Conservation (phyloP, 768 basidiomycete species). For the Pisolithus sp. region DNA sequence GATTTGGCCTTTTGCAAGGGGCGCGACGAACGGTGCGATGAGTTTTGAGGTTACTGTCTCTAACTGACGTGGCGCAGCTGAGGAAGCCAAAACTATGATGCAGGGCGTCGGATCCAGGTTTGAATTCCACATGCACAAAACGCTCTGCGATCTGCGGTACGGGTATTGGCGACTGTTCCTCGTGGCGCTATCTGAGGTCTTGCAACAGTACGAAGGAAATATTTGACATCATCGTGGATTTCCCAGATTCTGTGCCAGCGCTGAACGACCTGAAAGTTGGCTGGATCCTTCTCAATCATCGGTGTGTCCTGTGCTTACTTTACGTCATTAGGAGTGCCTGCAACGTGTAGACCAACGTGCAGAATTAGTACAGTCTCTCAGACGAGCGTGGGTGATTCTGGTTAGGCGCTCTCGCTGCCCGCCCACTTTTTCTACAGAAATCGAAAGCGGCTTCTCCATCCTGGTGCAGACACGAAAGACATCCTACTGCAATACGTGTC, state of each 20-base stretch:
- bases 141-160: constrained; percentile 79
- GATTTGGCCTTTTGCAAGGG: constrained; percentile 68
- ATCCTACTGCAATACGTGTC: constrained; percentile 88
- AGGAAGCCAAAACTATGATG: constrained; percentile 67
- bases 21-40: constrained; percentile 45
- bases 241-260: constrained; percentile 80
- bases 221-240: constrained; percentile 95
- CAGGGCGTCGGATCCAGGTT: constrained; percentile 76
- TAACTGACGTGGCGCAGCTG: constrained; percentile 35
- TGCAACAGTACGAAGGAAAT: constrained; percentile 64
- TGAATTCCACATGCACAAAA: constrained; percentile 91
- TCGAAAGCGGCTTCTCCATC: constrained; percentile 83
- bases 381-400: constrained; percentile 56
- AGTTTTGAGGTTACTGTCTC: constrained; percentile 1
- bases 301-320: neutral
- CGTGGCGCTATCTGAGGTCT: neutral
- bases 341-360: constrained; percentile 76
- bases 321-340: constrained; percentile 55
- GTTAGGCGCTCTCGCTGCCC: neutral
- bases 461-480: constrained; percentile 90
- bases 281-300: neutral
- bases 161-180: constrained; percentile 15
- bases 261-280: constrained; percentile 78
- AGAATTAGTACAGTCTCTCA: constrained; percentile 67
- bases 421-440: constrained; percentile 45